Evolutionary conservation across 768 basidiomycete species (phyloP).

Genomic region (Rhodotorula taiwanensis): DNA sequence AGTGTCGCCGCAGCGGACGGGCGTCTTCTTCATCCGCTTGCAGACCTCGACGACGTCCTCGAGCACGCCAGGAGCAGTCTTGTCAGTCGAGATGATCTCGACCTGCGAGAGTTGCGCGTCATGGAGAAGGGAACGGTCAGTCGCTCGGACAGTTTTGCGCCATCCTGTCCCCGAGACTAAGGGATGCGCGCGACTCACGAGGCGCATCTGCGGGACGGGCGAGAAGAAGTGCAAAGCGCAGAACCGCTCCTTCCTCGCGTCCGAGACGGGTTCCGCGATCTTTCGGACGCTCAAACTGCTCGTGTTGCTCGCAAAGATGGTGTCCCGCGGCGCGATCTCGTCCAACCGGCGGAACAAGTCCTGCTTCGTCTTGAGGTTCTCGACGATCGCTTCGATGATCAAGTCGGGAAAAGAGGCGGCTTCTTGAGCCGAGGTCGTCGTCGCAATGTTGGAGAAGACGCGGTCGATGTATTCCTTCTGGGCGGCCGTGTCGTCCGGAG

Average conservation of each 20-base stretch:
- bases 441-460: constrained; percentile 44
- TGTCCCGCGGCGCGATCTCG: constrained; percentile 40
- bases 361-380: constrained; percentile 47
- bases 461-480: constrained; percentile 39
- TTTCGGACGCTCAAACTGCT: constrained; percentile 46
- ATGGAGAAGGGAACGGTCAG: too few relatives aligned
- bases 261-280: constrained; percentile 44
- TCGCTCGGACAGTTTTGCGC: too few relatives aligned
- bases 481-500: constrained; percentile 40
- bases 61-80: constrained; percentile 45
- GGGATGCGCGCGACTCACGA: constrained; percentile 6
- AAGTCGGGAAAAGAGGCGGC: constrained; percentile 46
- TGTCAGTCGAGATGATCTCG: constrained; percentile 46
- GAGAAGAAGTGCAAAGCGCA: constrained; percentile 49
- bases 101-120: constrained; percentile 36
- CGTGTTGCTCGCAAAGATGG: constrained; percentile 50
- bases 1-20: constrained; percentile 49
- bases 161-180: too few relatives aligned
- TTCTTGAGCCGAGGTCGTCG: constrained; percentile 45
- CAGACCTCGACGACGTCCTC: constrained; percentile 45
- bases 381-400: constrained; percentile 50
- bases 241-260: constrained; percentile 44
- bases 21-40: constrained; percentile 45
- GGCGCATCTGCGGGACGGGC: constrained; percentile 46
- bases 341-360: constrained; percentile 48